Conservation (phyloP, 108 stramenopile genomes). For the Schizochytrium sp. region DNA sequence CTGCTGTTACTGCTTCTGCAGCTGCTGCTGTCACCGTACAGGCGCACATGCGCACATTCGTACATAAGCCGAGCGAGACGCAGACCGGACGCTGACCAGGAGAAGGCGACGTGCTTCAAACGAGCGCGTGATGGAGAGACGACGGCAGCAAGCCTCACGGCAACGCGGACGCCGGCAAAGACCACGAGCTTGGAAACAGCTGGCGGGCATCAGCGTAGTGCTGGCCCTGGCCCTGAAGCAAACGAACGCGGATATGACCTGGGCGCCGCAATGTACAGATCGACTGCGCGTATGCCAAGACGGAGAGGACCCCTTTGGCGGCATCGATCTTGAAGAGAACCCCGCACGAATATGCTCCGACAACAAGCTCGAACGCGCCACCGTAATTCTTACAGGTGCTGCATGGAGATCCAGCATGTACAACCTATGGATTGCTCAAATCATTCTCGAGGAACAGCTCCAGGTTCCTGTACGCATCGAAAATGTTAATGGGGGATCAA, state of each 20-base stretch:
- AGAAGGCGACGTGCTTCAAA: no score
- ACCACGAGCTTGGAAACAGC: no score
- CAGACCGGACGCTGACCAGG: no score
- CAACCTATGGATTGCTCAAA: conserved; percentile 6
- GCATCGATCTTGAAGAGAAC: background rate
- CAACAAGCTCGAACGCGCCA: background rate
- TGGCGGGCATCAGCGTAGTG: no score
- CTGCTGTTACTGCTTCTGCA: no score
- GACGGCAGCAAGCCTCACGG: no score
- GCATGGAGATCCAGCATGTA: background rate
- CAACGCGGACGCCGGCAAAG: no score
- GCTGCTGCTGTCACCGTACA: no score
- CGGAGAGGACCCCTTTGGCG: background rate
- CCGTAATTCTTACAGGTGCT: background rate
- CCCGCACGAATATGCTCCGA: background rate
- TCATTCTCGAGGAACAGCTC: background rate
- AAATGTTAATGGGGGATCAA: background rate
- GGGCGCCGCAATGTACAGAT: background rate
- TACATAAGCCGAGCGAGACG: no score
- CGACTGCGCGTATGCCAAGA: background rate
- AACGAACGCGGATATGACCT: background rate
- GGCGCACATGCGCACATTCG: no score
- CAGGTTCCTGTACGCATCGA: background rate
- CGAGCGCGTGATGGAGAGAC: no score
- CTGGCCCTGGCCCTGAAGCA: no score